phyloP scores from a whole-genome alignment of 2,329 filamentous ascomycete genomes.

The Nakataea oryzae region DNA sequence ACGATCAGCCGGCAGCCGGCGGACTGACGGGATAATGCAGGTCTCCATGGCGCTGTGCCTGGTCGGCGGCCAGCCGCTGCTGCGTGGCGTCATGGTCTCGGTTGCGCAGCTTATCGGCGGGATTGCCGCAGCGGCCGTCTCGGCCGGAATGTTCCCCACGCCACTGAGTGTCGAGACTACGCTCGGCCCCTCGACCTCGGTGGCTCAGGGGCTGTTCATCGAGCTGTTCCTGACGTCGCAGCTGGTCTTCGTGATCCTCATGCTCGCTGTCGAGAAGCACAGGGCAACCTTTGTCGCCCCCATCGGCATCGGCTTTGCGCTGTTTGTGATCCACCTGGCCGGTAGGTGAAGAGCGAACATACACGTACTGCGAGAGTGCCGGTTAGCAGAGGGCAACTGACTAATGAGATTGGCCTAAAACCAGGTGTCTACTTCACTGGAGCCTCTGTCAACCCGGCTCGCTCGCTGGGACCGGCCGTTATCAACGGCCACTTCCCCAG shows the following conservation, averaged over 20 bases:
- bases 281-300: conserved; percentile 62
- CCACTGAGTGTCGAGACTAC: conserved; percentile 40
- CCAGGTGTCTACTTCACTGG: conserved; percentile 6
- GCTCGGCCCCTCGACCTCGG: conserved; percentile 37
- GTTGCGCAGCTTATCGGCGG: conserved; percentile 46
- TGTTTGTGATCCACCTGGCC: conserved; percentile 49
- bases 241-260: conserved; percentile 54
- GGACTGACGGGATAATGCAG: conserved; percentile 13
- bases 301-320: conserved; percentile 58
- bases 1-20: neutral
- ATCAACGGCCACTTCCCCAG: conserved; percentile 2
- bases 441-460: conserved; percentile 6
- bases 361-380: neutral
- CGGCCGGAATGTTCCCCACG: conserved; percentile 47
- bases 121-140: conserved; percentile 48
- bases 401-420: neutral
- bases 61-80: conserved; percentile 41
- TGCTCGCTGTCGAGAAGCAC: conserved; percentile 66
- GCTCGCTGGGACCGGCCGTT: conserved; percentile 2
- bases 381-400: neutral
- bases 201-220: conserved; percentile 51
- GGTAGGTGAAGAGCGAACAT: conserved; percentile 10
- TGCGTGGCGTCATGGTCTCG: conserved; percentile 41
- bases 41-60: conserved; percentile 50
- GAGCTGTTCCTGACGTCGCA: conserved; percentile 57